A percentile compares a stretch with the other conserved stretches of the same genome.
Evolutionary conservation across 2,329 filamentous ascomycete species (phyloP).

Genomic region (Ceratocystis huliohia): DNA sequence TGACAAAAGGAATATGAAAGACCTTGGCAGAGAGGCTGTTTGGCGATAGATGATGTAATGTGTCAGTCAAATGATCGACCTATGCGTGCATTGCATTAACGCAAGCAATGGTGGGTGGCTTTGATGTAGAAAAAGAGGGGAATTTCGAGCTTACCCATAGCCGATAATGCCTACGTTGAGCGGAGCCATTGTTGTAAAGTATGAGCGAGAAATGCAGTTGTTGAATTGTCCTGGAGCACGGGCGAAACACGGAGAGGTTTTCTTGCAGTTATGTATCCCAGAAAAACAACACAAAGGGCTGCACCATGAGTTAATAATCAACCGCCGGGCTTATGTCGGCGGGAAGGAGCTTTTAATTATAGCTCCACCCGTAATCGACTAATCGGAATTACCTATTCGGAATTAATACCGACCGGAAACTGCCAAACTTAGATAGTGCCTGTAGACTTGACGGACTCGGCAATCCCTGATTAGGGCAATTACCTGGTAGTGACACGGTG

Average conservation of each 20-base stretch:
- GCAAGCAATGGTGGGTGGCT: neutral
- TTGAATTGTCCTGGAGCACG: neutral
- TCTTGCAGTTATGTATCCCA: no score
- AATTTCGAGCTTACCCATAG: constrained; percentile 34
- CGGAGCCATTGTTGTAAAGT: constrained; percentile 19
- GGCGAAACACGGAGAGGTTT: no score
- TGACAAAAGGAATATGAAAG: constrained; percentile 73
- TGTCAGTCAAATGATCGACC: neutral
- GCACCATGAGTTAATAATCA: neutral
- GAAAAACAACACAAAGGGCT: no score
- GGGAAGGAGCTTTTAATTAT: neutral
- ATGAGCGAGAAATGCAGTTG: neutral
- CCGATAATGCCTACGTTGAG: constrained; percentile 41
- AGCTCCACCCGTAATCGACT: neutral
- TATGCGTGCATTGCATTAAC: constrained; percentile 2
- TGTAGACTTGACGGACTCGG: neutral
- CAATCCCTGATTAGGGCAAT: neutral
- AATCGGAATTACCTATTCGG: neutral
- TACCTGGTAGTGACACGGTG: neutral
- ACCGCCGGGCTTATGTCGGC: neutral
- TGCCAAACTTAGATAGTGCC: neutral
- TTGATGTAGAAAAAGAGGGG: neutral
- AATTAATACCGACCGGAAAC: neutral
- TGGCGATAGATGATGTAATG: neutral
- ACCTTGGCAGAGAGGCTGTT: constrained; percentile 53